Evolutionary conservation across 805 yeast genomes (phyloP).

Genomic region (Pichia cabralensis): DNA sequence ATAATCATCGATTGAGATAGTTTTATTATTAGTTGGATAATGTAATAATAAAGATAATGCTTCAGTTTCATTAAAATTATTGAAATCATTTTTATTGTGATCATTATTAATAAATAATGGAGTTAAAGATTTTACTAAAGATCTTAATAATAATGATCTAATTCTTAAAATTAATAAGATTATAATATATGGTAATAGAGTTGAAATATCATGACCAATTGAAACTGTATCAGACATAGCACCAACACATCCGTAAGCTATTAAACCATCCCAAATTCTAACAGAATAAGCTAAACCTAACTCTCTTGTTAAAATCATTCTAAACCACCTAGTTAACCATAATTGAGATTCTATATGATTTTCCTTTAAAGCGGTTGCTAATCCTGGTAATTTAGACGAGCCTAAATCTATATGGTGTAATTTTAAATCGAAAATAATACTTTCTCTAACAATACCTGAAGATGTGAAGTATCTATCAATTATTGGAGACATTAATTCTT

Average conservation of each 20-base stretch:
- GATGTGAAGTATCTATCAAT: slow-evolving; percentile 32
- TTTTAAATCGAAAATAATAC: slow-evolving; percentile 37
- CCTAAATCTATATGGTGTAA: slow-evolving; percentile 37
- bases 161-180: slow-evolving; percentile 28
- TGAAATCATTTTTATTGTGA: not conserved
- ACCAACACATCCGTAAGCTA: slow-evolving; percentile 15
- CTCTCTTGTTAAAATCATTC: slow-evolving; percentile 39
- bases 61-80: slow-evolving; percentile 36
- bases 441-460: slow-evolving; percentile 31
- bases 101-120: not conserved
- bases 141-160: slow-evolving; percentile 7
- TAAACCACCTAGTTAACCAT: slow-evolving; percentile 44
- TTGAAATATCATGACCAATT: slow-evolving; percentile 9
- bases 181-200: slow-evolving; percentile 31
- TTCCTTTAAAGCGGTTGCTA: slow-evolving; percentile 10
- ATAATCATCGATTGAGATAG: too few species aligned
- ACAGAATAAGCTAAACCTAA: slow-evolving; percentile 30
- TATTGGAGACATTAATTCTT: slow-evolving; percentile 28
- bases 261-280: slow-evolving; percentile 41
- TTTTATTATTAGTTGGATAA: slow-evolving; percentile 27
- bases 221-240: slow-evolving; percentile 3
- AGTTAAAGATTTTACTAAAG: slow-evolving; percentile 1
- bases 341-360: slow-evolving; percentile 36
- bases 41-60: slow-evolving; percentile 39
- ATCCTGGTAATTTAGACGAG: slow-evolving; percentile 4